Conservation (phyloP, 139 green algal species). For the Astrephomene gubernaculifera region DNA sequence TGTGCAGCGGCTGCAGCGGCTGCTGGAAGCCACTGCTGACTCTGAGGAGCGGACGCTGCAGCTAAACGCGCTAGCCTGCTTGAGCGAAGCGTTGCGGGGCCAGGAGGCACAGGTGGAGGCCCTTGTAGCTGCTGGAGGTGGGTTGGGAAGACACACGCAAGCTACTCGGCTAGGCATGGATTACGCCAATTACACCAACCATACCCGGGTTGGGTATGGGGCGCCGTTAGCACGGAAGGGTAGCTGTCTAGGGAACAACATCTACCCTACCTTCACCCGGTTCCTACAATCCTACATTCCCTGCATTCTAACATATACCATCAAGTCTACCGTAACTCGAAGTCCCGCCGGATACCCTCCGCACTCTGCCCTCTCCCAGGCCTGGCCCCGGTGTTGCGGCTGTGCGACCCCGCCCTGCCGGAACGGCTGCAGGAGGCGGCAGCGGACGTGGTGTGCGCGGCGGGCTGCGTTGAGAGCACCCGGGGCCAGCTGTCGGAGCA, state of each 20-base stretch:
- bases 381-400: conserved; percentile 3
- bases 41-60: conserved; percentile 26
- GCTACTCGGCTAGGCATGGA: too few relatives aligned
- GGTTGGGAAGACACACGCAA: too few relatives aligned
- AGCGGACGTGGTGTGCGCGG: conserved; percentile 44
- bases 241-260: too few relatives aligned
- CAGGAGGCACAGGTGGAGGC: conserved; percentile 20
- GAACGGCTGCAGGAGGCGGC: conserved; percentile 49
- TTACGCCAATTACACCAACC: too few relatives aligned
- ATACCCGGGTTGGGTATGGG: too few relatives aligned
- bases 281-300: too few relatives aligned
- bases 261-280: too few relatives aligned
- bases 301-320: too few relatives aligned
- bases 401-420: conserved; percentile 3
- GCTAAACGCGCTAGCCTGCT: conserved; percentile 36
- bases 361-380: not conserved
- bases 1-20: not conserved
- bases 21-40: not conserved
- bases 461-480: conserved; percentile 6
- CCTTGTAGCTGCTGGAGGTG: conserved; percentile 19
- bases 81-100: conserved; percentile 26
- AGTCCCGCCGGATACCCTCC: not conserved
- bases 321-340: too few relatives aligned
- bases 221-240: too few relatives aligned
- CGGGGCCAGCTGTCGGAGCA: conserved; percentile 7